These are phyloP conservation scores for Rhododendron molle DNA, from an alignment of 148 eudicot species.

Conservation along the genomic window DNA sequence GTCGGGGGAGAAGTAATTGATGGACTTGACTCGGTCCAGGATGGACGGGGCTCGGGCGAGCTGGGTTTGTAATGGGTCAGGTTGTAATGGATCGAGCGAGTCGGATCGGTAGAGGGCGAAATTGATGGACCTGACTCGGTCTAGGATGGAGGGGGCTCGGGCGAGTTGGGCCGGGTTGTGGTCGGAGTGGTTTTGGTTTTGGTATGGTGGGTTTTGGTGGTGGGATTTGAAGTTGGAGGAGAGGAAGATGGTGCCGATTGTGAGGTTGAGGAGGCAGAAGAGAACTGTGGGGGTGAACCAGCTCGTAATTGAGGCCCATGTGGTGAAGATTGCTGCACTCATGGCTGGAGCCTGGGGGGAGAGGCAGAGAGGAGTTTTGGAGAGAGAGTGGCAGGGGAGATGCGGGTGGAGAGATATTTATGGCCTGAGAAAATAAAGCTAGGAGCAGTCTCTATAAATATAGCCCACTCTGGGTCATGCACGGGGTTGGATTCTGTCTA, in stretches of 20 bases:
- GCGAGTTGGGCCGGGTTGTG: slow-evolving; percentile 7
- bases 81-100: neutral
- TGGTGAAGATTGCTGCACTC: neutral
- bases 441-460: too few relatives aligned
- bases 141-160: slow-evolving; percentile 49
- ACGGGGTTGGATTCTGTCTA: too few relatives aligned
- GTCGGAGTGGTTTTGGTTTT: neutral
- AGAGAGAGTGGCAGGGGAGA: neutral
- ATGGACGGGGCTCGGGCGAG: slow-evolving; percentile 46
- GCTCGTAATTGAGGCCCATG: slow-evolving; percentile 23
- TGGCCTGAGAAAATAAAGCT: neutral
- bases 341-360: neutral
- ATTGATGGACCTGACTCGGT: slow-evolving; percentile 37
- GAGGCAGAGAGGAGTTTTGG: neutral
- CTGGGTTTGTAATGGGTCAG: neutral
- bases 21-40: slow-evolving; percentile 37
- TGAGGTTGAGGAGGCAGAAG: slow-evolving; percentile 52
- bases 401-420: neutral
- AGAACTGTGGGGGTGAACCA: slow-evolving; percentile 68
- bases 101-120: slow-evolving; percentile 7
- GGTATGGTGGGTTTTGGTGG: slow-evolving; percentile 1
- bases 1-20: slow-evolving; percentile 10
- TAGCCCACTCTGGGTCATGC: too few relatives aligned
- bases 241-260: slow-evolving; percentile 45
- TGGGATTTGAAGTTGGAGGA: slow-evolving; percentile 21